Evolutionary conservation across 441 rosid species (phyloP).

Genomic region (Brassica hybrid): DNA sequence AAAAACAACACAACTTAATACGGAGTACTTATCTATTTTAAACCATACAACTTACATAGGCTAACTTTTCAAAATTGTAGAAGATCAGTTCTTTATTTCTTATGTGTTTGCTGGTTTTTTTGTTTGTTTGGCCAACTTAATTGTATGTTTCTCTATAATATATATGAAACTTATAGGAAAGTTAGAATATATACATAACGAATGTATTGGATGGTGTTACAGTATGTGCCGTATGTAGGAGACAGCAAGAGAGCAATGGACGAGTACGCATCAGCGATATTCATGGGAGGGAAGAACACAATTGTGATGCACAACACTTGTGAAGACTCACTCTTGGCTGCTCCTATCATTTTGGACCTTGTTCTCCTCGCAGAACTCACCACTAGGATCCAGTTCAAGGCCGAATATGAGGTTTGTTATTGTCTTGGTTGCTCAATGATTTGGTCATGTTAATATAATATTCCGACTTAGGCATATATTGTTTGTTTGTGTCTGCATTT

Average conservation of each 20-base stretch:
- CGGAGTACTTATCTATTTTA: too few relatives aligned
- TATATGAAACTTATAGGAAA: background rate
- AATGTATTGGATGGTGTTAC: slow-evolving; percentile 21
- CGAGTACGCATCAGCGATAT: slow-evolving; percentile 92
- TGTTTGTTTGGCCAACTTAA: background rate
- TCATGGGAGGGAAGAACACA: slow-evolving; percentile 93
- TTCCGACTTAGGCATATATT: background rate
- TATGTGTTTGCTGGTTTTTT: background rate
- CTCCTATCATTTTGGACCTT: slow-evolving; percentile 85
- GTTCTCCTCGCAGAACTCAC: slow-evolving; percentile 91
- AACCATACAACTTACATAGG: background rate
- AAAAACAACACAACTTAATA: background rate
- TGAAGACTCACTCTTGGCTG: slow-evolving; percentile 97
- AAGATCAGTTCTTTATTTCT: background rate
- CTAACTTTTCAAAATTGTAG: background rate
- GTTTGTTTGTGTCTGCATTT: background rate
- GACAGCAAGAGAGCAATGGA: slow-evolving; percentile 99
- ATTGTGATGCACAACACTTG: slow-evolving; percentile 93
- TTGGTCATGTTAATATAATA: background rate
- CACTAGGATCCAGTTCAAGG: slow-evolving; percentile 80
- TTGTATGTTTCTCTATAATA: background rate
- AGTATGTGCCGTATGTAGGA: slow-evolving; percentile 91
- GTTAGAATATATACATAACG: background rate
- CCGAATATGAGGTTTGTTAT: slow-evolving; percentile 76
- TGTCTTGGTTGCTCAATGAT: background rate